Evolutionary conservation across 768 basidiomycete genomes (phyloP), one percentile per base, ranked within the genome.

Genomic region (Hericium coralloides): DNA sequence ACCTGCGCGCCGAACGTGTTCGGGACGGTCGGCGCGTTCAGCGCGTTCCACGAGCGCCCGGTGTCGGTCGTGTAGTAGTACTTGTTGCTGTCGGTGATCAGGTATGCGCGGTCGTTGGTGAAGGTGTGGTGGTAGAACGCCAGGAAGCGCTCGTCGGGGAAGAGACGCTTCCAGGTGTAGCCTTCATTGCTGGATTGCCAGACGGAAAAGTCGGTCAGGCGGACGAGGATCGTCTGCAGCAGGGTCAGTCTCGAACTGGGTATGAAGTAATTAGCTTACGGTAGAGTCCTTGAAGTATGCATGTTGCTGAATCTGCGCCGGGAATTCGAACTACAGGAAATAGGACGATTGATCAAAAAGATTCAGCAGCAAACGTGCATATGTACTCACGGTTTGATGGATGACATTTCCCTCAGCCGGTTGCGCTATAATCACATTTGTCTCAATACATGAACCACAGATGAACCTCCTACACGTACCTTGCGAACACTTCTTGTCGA

Each of bases 111-210:
- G 59, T 91, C 91, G 50, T 77, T 62, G 18, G 81, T 70, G 72
- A 87, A 89, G 36, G 78, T 72, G 74, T 99, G 95, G 74, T 95
- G 89, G 64, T 89, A 89, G 71, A 98, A 88, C 0, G 79, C 84
- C 38, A 97, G 72, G 74, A 98, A 89, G 15, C 76, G 79, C 58
- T 85, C 76, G 1, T 73, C 75, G 0, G 81, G 77, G 66, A 68
- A 72, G 14, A 85, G 76, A 58, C 83, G 84, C 45, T 78, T 77
- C 95, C 95, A 99, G 0, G 84, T 84, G 70, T 92, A 93, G 1
- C 95, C 97, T 70, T 99, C 95, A 67, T 94, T 98, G 64, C 82
- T 83, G 1, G 93, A 97, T 73, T 98, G 94, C 92, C 92, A 98
- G 55, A 98, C 76, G 0, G 81, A 78, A 59, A 82, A 70, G 65